Evolutionary conservation across 352 stramenopile genomes (phyloP), one percentile per base, ranked within the genome.

Genomic region (Vaucheria bursata): DNA sequence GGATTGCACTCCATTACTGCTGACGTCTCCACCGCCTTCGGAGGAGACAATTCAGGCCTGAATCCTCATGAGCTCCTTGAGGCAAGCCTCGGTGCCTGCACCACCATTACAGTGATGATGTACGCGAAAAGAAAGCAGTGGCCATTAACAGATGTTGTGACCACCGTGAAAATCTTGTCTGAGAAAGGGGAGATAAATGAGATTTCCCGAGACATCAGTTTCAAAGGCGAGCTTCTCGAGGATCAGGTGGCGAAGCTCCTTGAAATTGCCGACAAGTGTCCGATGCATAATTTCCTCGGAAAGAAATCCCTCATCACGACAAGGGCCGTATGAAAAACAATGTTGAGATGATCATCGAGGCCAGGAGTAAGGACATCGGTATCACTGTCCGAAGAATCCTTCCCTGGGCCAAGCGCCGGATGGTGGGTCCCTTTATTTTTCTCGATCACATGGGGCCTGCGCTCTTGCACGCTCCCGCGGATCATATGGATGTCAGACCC

Each of bases 401-500:
- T 18, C 45, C 45, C 12, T 59, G 18, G 18, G 45, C 25, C 12
- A 18, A 59, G 18, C 18, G 25, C 12, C 45, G 45, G 12, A 59
- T 59, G 45, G 45, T 59, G 45, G 45, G 45, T 59, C 45, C 45
- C 12, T 59, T 59, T 59, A 59, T 59, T 59, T 59, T 59, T 59
- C 25, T 18, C 12, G 45, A 59, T 25, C 45, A 59, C 45, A 59
- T 59, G 45, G 45, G 45, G 12, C 45, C 45, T 18, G 45, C 25
- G 45, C 18, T 18, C 18, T 18, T 59, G 12, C n/a, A n/a, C n/a
- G 18, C 45, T 25, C 25, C 45, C 18, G 45, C 45, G 45, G 18
- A 18, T 59, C 12, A 59, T 18, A 59, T 59, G 45, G 18, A 18
- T 18, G 45, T 59, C 12, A 18, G 45, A 18, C 25, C 45, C 12